Evolutionary conservation across 768 basidiomycete species (phyloP).

Genomic region (Trametes cubensis): DNA sequence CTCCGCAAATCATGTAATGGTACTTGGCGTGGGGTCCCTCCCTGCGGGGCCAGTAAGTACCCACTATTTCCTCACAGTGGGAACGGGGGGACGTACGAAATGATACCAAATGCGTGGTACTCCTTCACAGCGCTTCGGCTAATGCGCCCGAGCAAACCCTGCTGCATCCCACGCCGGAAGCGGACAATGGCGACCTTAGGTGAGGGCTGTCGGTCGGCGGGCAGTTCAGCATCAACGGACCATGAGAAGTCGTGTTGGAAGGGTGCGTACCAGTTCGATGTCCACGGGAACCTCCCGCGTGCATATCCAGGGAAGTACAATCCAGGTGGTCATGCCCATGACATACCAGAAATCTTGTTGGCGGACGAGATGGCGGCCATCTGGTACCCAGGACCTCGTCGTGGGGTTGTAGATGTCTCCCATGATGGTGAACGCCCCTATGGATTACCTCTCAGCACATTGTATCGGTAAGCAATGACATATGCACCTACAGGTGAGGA

Average conservation of each 20-base stretch:
- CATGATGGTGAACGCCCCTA: constrained; percentile 71
- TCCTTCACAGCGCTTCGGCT: constrained; percentile 76
- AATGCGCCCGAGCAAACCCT: constrained; percentile 74
- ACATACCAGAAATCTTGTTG: constrained; percentile 82
- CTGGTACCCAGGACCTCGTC: constrained; percentile 59
- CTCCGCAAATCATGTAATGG: constrained; percentile 82
- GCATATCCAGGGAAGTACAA: constrained; percentile 75
- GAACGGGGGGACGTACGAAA: constrained; percentile 53
- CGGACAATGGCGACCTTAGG: constrained; percentile 78
- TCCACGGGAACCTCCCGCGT: constrained; percentile 73
- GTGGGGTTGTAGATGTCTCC: constrained; percentile 61
- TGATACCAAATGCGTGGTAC: constrained; percentile 81
- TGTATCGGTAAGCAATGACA: not conserved
- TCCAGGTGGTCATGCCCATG: constrained; percentile 74
- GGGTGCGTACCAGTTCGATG: constrained; percentile 64
- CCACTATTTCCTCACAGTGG: constrained; percentile 16
- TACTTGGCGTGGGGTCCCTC: constrained; percentile 74
- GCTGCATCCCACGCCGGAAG: constrained; percentile 83
- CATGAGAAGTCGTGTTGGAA: not conserved
- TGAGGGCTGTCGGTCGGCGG: constrained; percentile 56
- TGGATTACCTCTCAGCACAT: not conserved
- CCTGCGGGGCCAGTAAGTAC: constrained; percentile 38
- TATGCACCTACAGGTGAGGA: constrained; percentile 52
- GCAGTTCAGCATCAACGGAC: constrained; percentile 7
- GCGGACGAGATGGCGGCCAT: constrained; percentile 54